Evolutionary conservation across 805 yeast species (phyloP).

Genomic region (Zygosaccharomyces siamensis): DNA sequence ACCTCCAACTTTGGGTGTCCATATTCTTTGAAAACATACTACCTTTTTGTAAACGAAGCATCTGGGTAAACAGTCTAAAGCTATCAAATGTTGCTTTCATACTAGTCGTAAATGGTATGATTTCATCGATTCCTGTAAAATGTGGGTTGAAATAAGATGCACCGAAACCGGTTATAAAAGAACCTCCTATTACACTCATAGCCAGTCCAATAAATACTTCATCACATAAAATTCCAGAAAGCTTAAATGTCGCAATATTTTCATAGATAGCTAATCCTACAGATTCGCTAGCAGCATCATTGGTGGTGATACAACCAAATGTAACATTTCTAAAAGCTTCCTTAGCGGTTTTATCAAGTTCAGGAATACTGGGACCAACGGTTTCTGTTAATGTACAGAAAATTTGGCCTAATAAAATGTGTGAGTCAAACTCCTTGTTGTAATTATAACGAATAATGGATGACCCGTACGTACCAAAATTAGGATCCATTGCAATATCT

Average conservation of each 20-base stretch:
- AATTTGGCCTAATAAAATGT: constrained; percentile 41
- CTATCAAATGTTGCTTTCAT: constrained; percentile 40
- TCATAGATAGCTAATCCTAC: constrained; percentile 21
- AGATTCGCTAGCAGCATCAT: constrained; percentile 34
- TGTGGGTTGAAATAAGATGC: constrained; percentile 15
- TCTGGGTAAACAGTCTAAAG: constrained; percentile 53
- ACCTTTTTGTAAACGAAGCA: constrained; percentile 51
- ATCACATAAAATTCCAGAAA: constrained; percentile 27
- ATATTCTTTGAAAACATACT: constrained; percentile 42
- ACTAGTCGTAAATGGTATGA: constrained; percentile 46
- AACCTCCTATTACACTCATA: constrained; percentile 12
- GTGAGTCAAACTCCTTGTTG: constrained; percentile 44
- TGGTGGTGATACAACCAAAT: constrained; percentile 33
- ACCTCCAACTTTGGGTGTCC: constrained; percentile 58
- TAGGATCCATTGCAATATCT: constrained; percentile 41
- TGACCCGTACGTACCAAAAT: constrained; percentile 44
- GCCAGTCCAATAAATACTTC: constrained; percentile 27
- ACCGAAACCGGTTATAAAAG: constrained; percentile 21
- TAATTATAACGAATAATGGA: constrained; percentile 47
- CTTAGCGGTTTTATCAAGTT: constrained; percentile 31
- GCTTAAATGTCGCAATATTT: constrained; percentile 29
- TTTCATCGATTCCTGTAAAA: constrained; percentile 36
- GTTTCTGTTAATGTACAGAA: constrained; percentile 44
- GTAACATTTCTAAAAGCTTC: constrained; percentile 36
- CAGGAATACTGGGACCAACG: constrained; percentile 52